phyloP scores from a whole-genome alignment of 345 rosid genomes.

The Garcia nutans region DNA sequence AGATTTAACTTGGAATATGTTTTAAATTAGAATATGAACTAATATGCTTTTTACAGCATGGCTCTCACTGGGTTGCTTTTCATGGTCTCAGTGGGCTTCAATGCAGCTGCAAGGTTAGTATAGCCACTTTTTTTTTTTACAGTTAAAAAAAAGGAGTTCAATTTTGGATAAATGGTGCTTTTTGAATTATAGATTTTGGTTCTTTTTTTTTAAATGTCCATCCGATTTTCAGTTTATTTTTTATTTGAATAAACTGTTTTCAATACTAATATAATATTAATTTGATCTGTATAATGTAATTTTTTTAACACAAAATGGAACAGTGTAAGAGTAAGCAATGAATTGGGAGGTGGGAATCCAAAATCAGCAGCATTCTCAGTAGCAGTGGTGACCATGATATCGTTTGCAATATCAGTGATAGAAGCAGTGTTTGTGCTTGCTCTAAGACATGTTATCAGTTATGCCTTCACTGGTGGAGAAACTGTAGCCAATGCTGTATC shows the following conservation, averaged over 20 bases:
- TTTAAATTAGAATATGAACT: neutral
- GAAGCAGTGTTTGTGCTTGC: conserved; percentile 29
- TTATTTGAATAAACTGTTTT: no score
- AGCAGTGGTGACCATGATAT: conserved; percentile 28
- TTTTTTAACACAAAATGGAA: no score
- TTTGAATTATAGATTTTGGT: no score
- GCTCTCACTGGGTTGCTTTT: conserved; percentile 41
- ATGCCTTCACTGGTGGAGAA: conserved; percentile 41
- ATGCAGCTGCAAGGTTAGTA: conserved; percentile 80
- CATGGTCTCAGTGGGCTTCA: conserved; percentile 85
- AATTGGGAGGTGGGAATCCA: conserved; percentile 46
- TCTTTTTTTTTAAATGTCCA: neutral
- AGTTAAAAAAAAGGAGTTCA: no score
- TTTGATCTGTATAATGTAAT: no score
- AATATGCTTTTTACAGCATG: conserved; percentile 1
- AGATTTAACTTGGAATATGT: no score
- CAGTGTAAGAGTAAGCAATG: conserved; percentile 49
- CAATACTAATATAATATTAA: no score
- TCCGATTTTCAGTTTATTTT: no score
- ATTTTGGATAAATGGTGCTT: no score
- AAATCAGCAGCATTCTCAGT: conserved; percentile 41
- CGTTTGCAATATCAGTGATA: conserved; percentile 30
- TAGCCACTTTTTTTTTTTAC: no score
- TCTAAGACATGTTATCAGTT: conserved; percentile 44
- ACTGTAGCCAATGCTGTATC: conserved; percentile 41